A percentile compares a stretch with the other conserved stretches of the same genome.
These are phyloP conservation scores for Trypanosoma platydactyli DNA, from an alignment of 208 protist genomes.

Conservation along the genomic window DNA sequence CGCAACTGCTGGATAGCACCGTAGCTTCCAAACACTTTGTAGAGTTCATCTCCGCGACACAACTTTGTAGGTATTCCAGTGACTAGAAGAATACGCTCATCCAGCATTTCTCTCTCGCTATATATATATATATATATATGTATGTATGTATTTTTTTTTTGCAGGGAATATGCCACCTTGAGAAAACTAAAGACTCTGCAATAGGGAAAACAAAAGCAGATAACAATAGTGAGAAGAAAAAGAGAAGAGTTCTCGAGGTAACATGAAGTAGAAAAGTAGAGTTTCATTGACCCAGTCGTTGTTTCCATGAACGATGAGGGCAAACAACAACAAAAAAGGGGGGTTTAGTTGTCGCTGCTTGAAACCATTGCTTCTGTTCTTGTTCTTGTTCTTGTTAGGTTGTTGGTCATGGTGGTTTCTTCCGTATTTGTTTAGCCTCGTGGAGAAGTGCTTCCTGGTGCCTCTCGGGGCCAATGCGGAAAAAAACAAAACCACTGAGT, in stretches of 20 bases:
- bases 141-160: background rate
- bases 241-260: conserved; percentile 4
- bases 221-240: conserved; percentile 20
- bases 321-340: background rate
- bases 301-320: no score
- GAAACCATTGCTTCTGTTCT: background rate
- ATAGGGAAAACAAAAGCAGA: conserved; percentile 19
- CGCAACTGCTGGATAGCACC: conserved; percentile 83
- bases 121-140: background rate
- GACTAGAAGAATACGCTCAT: conserved; percentile 84
- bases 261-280: no score
- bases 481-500: no score
- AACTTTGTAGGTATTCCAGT: conserved; percentile 78
- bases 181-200: background rate
- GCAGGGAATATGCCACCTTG: background rate
- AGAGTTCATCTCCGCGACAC: conserved; percentile 71
- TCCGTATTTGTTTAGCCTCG: no score
- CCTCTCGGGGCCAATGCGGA: no score
- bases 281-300: no score
- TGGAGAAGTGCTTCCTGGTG: no score
- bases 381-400: background rate
- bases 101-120: conserved; percentile 46
- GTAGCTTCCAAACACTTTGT: conserved; percentile 83
- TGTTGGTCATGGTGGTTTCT: background rate
- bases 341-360: background rate